Conservation (phyloP, 75 land plant species). For the Selaginella moellendorffii region DNA sequence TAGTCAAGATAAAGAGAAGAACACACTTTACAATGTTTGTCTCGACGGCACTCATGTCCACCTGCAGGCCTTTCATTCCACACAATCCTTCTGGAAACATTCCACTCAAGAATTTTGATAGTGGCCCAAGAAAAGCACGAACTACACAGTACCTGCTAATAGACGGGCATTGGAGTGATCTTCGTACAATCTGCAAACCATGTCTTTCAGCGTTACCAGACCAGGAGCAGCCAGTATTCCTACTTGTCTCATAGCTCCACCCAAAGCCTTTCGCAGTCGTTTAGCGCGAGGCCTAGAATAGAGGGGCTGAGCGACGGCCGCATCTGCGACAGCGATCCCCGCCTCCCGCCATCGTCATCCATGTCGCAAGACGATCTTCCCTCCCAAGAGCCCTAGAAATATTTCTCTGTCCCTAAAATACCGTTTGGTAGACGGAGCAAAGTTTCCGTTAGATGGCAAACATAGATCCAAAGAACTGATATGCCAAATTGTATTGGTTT, state of each 20-base stretch:
- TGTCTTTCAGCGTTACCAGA: conserved; percentile 59
- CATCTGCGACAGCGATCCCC: too few species aligned
- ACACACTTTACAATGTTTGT: conserved; percentile 68
- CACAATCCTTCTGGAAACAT: conserved; percentile 54
- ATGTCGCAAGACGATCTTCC: conserved; percentile 71
- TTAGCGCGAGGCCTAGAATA: conserved; percentile 20
- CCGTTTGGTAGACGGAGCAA: conserved; percentile 42
- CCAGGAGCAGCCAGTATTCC: conserved; percentile 91
- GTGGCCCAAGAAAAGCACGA: background rate
- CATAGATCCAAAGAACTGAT: too few species aligned
- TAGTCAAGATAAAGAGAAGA: too few species aligned
- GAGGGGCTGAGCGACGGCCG: background rate
- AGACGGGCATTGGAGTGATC: conserved; percentile 67
- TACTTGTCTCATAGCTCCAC: conserved; percentile 94
- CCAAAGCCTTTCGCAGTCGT: conserved; percentile 76
- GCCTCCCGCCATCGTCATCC: conserved; percentile 45
- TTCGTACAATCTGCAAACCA: conserved; percentile 45
- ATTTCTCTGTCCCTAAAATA: background rate
- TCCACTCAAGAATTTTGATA: background rate
- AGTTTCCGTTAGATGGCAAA: conserved; percentile 94
- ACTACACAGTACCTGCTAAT: conserved; percentile 41
- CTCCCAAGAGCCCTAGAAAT: conserved; percentile 22
- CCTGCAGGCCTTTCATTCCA: conserved; percentile 45
- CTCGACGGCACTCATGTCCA: conserved; percentile 47
- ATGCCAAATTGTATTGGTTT: too few species aligned